phyloP scores from a whole-genome alignment of 2,329 filamentous ascomycete genomes.

The Pseudogymnoascus sp. region DNA sequence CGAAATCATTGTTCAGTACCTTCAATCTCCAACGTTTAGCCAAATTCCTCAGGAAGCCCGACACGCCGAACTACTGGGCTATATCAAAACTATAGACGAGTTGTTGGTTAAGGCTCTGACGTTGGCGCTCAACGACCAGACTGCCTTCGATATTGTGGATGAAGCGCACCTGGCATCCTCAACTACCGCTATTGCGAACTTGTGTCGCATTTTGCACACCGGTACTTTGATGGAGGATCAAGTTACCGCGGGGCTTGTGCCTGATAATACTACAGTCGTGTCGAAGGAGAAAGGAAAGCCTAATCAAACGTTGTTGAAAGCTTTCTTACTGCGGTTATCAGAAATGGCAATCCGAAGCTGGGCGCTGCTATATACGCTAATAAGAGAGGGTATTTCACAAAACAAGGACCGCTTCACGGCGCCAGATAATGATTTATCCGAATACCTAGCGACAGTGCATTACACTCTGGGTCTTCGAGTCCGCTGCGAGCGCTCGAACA shows the following conservation, averaged over 20 bases:
- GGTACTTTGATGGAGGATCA: conserved; percentile 79
- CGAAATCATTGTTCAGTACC: conserved; percentile 68
- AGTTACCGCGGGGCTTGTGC: conserved; percentile 66
- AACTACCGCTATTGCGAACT: conserved; percentile 61
- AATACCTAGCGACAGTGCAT: conserved; percentile 75
- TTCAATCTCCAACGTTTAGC: conserved; percentile 52
- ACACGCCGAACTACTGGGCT: conserved; percentile 64
- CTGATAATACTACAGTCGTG: conserved; percentile 51
- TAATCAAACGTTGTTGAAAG: conserved; percentile 39
- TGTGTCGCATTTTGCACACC: conserved; percentile 70
- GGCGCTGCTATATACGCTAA: conserved; percentile 75
- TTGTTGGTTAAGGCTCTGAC: conserved; percentile 65
- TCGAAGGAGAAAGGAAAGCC: neutral
- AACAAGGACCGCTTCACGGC: conserved; percentile 56
- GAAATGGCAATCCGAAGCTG: conserved; percentile 84
- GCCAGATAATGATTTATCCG: conserved; percentile 65
- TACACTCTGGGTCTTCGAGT: conserved; percentile 76
- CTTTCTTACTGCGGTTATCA: conserved; percentile 62
- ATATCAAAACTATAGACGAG: conserved; percentile 72
- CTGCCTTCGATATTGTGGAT: conserved; percentile 78
- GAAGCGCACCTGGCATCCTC: conserved; percentile 68
- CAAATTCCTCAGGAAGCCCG: conserved; percentile 55
- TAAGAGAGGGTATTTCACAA: conserved; percentile 68
- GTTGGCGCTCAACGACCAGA: conserved; percentile 58
- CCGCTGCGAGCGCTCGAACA: conserved; percentile 77